A percentile compares a stretch with the other conserved stretches of the same genome.
Evolutionary conservation across 192 early-diverging fungal genomes (phyloP).

Genomic region (Pecoramyces ruminantium): DNA sequence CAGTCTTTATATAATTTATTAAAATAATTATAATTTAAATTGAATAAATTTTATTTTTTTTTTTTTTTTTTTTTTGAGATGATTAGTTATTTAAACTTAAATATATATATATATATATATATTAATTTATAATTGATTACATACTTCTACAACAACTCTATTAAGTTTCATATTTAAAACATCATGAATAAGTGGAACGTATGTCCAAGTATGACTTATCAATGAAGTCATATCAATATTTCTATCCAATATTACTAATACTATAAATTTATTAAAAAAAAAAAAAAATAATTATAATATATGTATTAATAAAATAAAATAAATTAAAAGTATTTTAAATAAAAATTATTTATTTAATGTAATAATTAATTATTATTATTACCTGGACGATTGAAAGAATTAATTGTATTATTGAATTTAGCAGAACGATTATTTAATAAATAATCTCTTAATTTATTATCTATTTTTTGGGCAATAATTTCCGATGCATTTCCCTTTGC

Average conservation of each 20-base stretch:
- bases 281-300: too few relatives aligned
- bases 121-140: conserved; percentile 11
- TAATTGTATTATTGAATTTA: neutral
- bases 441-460: conserved; percentile 79
- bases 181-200: conserved; percentile 91
- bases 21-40: neutral
- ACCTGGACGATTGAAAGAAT: conserved; percentile 32
- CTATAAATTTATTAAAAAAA: too few relatives aligned
- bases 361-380: too few relatives aligned
- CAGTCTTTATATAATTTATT: conserved; percentile 7
- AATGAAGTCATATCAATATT: conserved; percentile 81
- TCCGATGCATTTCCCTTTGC: conserved; percentile 85
- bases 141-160: conserved; percentile 50
- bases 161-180: conserved; percentile 84
- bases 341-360: too few relatives aligned
- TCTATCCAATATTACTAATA: conserved; percentile 80
- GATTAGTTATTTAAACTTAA: too few relatives aligned
- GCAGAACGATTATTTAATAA: conserved; percentile 45
- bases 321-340: too few relatives aligned
- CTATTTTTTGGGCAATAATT: conserved; percentile 78
- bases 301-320: too few relatives aligned
- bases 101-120: conserved; percentile 1
- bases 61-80: too few relatives aligned
- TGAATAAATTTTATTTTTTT: too few relatives aligned
- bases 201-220: conserved; percentile 96